phyloP scores from a whole-genome alignment of 352 stramenopile species.

The Hyaloperonospora brassicae region DNA sequence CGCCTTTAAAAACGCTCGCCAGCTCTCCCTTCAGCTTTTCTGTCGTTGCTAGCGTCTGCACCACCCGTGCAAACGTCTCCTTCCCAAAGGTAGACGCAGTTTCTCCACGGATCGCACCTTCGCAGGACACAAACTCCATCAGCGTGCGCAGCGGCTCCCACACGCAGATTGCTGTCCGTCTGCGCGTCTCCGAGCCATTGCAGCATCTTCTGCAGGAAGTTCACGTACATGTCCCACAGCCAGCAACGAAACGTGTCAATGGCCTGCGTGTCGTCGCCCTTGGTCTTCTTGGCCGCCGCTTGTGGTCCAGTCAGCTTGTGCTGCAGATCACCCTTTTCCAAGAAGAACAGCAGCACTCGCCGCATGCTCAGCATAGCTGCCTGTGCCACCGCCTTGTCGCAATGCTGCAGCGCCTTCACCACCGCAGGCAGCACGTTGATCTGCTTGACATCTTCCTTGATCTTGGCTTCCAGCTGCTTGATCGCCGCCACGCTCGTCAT shows the following conservation, averaged over 20 bases:
- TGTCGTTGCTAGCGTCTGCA: constrained; percentile 55
- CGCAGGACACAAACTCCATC: constrained; percentile 82
- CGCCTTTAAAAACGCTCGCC: constrained; percentile 77
- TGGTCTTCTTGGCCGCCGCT: constrained; percentile 33
- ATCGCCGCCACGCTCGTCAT: constrained; percentile 64
- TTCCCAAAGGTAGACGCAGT: constrained; percentile 54
- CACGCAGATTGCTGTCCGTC: constrained; percentile 58
- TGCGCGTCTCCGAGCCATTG: constrained; percentile 48
- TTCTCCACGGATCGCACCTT: constrained; percentile 41
- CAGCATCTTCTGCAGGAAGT: constrained; percentile 80
- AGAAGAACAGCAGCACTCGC: constrained; percentile 71
- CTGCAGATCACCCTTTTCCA: constrained; percentile 72
- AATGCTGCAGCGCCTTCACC: constrained; percentile 57
- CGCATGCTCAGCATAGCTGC: constrained; percentile 76
- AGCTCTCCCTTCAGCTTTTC: constrained; percentile 77
- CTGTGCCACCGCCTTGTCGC: constrained; percentile 64
- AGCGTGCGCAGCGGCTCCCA: constrained; percentile 78
- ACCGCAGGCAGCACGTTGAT: constrained; percentile 78
- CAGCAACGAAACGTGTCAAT: constrained; percentile 74
- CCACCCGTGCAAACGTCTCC: constrained; percentile 75
- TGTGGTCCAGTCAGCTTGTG: constrained; percentile 24
- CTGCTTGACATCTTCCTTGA: constrained; percentile 83
- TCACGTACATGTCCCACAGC: constrained; percentile 74
- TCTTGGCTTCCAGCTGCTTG: constrained; percentile 79
- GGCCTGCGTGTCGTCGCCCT: constrained; percentile 33